A percentile compares a stretch with the other conserved stretches of the same genome.
Conservation (phyloP, 345 rosid genomes). For the Linum tenue region DNA sequence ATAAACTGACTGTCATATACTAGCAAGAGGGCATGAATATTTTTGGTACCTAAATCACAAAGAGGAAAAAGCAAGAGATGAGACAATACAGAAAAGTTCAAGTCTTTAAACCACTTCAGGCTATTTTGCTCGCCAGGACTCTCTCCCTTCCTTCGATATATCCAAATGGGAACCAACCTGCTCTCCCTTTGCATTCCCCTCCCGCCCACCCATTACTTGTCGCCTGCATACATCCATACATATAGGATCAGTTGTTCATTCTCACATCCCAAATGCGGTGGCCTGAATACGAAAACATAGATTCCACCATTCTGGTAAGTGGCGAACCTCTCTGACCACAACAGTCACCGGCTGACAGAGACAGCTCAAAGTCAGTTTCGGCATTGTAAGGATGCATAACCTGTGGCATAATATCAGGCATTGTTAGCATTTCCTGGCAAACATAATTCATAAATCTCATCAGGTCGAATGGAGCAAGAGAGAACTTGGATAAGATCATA, state of each 20-base stretch:
- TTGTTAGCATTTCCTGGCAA: neutral
- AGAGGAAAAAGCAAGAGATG: neutral
- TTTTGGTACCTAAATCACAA: neutral
- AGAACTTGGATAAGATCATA: neutral
- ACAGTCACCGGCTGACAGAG: conserved; percentile 80
- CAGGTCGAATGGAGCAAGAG: neutral
- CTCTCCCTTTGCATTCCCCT: conserved; percentile 93
- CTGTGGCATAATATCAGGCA: conserved; percentile 29
- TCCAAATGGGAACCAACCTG: conserved; percentile 88
- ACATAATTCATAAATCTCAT: neutral
- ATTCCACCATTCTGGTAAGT: conserved; percentile 6
- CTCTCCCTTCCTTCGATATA: conserved; percentile 82
- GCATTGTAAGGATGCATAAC: conserved; percentile 71
- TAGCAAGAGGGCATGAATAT: conserved; percentile 2
- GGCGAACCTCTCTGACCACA: conserved; percentile 78
- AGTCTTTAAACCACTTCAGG: conserved; percentile 60
- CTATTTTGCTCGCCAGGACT: conserved; percentile 74
- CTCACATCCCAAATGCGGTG: neutral
- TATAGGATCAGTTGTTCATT: conserved; percentile 2
- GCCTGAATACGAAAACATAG: neutral
- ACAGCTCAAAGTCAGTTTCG: conserved; percentile 70
- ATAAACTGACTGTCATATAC: conserved; percentile 16
- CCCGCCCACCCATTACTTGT: conserved; percentile 88
- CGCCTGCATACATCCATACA: conserved; percentile 37
- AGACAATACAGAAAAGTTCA: no score